Evolutionary conservation across 1,139 yeast species (phyloP).

Genomic region (Candida smagusa): DNA sequence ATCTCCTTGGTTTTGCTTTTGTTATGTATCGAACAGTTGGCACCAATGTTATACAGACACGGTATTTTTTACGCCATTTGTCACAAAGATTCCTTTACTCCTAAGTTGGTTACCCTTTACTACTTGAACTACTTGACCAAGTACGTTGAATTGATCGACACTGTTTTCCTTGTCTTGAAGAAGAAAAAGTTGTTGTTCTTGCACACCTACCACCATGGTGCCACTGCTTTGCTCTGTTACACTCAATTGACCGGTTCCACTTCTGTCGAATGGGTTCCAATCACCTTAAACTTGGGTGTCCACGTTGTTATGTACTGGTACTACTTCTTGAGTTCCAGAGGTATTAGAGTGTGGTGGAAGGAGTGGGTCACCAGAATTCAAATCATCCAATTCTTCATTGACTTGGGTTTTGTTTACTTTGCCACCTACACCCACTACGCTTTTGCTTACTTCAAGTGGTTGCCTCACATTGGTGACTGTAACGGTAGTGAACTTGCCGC

Average conservation of each 20-base stretch:
- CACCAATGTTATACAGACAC: conserved; percentile 73
- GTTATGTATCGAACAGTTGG: conserved; percentile 76
- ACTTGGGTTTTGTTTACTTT: conserved; percentile 84
- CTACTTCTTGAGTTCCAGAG: conserved; percentile 90
- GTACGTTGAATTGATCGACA: conserved; percentile 83
- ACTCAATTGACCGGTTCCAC: conserved; percentile 90
- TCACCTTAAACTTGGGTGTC: conserved; percentile 81
- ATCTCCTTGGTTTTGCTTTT: conserved; percentile 65
- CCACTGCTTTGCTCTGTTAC: conserved; percentile 93
- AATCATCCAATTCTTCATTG: conserved; percentile 89
- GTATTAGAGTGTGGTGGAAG: conserved; percentile 98
- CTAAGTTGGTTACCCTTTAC: conserved; percentile 78
- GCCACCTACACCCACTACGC: conserved; percentile 85
- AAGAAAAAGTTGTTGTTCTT: conserved; percentile 86
- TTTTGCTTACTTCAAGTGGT: conserved; percentile 50
- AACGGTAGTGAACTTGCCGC: conserved; percentile 94
- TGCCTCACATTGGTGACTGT: conserved; percentile 86
- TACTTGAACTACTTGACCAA: conserved; percentile 76
- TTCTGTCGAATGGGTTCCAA: conserved; percentile 94
- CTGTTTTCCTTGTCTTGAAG: conserved; percentile 86
- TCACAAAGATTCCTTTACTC: conserved; percentile 76
- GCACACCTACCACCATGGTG: conserved; percentile 98
- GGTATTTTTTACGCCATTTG: conserved; percentile 90
- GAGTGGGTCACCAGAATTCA: conserved; percentile 98
- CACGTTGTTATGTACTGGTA: conserved; percentile 99